phyloP scores from a whole-genome alignment of 2,329 filamentous ascomycete species.

The Alternaria metachromatica region DNA sequence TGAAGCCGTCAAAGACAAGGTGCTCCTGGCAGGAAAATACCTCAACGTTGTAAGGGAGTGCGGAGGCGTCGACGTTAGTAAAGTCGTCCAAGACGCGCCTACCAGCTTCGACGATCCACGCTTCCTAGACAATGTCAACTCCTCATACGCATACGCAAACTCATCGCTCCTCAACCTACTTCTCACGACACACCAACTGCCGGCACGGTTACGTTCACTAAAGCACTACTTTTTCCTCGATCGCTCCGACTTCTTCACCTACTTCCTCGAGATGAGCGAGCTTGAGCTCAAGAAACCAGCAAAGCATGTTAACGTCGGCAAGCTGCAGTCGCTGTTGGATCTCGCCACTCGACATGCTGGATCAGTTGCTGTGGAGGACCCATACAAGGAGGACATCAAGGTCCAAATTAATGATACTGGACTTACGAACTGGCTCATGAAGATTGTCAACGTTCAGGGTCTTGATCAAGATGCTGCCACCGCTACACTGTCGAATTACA shows the following conservation, averaged over 20 bases:
- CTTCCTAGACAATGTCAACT: conserved; percentile 95
- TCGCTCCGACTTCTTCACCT: conserved; percentile 96
- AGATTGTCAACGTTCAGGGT: conserved; percentile 94
- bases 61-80: conserved; percentile 91
- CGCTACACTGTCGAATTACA: conserved; percentile 71
- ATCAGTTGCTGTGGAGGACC: conserved; percentile 89
- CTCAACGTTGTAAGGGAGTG: conserved; percentile 97
- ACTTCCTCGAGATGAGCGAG: conserved; percentile 90
- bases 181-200: conserved; percentile 89
- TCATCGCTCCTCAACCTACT: conserved; percentile 89
- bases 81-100: conserved; percentile 86
- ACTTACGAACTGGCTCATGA: conserved; percentile 91
- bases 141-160: conserved; percentile 93
- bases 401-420: conserved; percentile 96
- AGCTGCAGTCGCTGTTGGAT: conserved; percentile 94
- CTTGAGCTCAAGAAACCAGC: conserved; percentile 91
- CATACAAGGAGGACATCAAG: conserved; percentile 98
- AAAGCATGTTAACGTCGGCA: conserved; percentile 86
- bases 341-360: conserved; percentile 95
- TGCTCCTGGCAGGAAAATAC: conserved; percentile 94
- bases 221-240: conserved; percentile 99
- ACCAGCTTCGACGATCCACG: conserved; percentile 88
- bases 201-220: conserved; percentile 82
- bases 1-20: conserved; percentile 89
- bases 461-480: conserved; percentile 81